Conservation (phyloP, 805 yeast genomes). For the Yarrowia keelungensis region DNA sequence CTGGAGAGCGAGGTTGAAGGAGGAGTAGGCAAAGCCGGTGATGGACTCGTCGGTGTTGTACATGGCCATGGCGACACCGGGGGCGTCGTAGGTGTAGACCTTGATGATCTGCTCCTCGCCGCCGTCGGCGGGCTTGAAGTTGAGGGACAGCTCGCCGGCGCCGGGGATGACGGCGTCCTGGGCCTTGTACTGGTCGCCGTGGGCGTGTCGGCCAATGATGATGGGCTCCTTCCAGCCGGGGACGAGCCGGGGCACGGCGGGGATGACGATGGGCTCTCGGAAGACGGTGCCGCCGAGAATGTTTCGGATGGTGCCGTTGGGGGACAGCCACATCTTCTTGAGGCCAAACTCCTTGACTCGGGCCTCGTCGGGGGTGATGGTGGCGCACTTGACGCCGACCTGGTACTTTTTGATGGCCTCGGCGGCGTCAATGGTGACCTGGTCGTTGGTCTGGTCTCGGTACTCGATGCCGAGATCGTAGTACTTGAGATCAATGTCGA, state of each 20-base stretch:
- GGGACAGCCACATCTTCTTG: slow-evolving; percentile 97
- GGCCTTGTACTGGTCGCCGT: slow-evolving; percentile 96
- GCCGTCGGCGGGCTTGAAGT: slow-evolving; percentile 74
- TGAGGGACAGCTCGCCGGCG: slow-evolving; percentile 80
- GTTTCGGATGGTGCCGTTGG: slow-evolving; percentile 96
- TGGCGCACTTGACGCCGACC: slow-evolving; percentile 97
- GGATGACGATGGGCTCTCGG: slow-evolving; percentile 94
- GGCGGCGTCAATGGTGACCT: slow-evolving; percentile 90
- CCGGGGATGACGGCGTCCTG: slow-evolving; percentile 81
- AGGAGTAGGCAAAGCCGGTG: slow-evolving; percentile 87
- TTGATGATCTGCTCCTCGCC: slow-evolving; percentile 59
- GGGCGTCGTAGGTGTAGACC: slow-evolving; percentile 73
- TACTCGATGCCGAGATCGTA: slow-evolving; percentile 87
- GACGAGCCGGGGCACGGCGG: slow-evolving; percentile 83
- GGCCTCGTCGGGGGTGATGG: slow-evolving; percentile 94
- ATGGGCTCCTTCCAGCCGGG: slow-evolving; percentile 96
- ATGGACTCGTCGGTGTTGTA: slow-evolving; percentile 95
- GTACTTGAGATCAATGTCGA: slow-evolving; percentile 87
- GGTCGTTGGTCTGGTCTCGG: slow-evolving; percentile 86
- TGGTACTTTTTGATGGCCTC: slow-evolving; percentile 85
- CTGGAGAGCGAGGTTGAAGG: slow-evolving; percentile 84
- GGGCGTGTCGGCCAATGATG: slow-evolving; percentile 96
- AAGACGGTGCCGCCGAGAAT: slow-evolving; percentile 95
- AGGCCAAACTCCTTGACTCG: slow-evolving; percentile 88
- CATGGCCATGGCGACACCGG: slow-evolving; percentile 89